Evolutionary conservation across 352 stramenopile species (phyloP).

Genomic region (Phytophthora sp.): DNA sequence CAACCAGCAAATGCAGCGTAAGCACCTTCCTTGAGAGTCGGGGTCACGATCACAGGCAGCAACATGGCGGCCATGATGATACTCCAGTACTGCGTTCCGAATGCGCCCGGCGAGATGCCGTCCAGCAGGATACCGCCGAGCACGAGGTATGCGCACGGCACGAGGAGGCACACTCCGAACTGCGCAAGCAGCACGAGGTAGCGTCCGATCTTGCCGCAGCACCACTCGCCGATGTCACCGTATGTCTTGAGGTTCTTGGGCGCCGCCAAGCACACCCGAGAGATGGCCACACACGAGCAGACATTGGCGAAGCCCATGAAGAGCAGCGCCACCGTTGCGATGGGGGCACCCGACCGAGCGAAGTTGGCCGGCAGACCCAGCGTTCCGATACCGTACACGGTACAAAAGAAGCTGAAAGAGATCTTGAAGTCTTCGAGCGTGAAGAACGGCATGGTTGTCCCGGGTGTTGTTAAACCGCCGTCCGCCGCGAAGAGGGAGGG

Average conservation of each 20-base stretch:
- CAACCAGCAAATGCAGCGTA: conserved; percentile 45
- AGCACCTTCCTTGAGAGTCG: conserved; percentile 55
- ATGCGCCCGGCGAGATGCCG: conserved; percentile 44
- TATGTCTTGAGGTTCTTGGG: conserved; percentile 55
- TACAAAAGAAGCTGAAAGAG: conserved; percentile 52
- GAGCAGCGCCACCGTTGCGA: conserved; percentile 43
- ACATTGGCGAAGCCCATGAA: conserved; percentile 57
- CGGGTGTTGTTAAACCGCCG: conserved; percentile 15
- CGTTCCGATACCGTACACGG: conserved; percentile 56
- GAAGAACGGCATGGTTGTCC: conserved; percentile 39
- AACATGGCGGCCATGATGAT: conserved; percentile 50
- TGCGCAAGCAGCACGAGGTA: conserved; percentile 48
- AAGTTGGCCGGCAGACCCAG: conserved; percentile 59
- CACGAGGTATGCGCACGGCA: conserved; percentile 56
- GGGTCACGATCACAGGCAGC: conserved; percentile 51
- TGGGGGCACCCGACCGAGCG: conserved; percentile 39
- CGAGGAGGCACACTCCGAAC: conserved; percentile 48
- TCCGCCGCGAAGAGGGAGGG: conserved; percentile 5
- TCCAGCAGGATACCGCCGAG: conserved; percentile 49
- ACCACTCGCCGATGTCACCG: conserved; percentile 56
- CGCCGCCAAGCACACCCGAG: conserved; percentile 51
- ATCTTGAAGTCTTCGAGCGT: conserved; percentile 54
- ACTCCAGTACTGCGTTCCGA: conserved; percentile 47
- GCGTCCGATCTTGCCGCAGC: conserved; percentile 39
- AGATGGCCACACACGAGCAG: conserved; percentile 46